These are phyloP conservation scores for Rhodotorula sp. DNA, from an alignment of 1,284 basidiomycete species.

Conservation along the genomic window DNA sequence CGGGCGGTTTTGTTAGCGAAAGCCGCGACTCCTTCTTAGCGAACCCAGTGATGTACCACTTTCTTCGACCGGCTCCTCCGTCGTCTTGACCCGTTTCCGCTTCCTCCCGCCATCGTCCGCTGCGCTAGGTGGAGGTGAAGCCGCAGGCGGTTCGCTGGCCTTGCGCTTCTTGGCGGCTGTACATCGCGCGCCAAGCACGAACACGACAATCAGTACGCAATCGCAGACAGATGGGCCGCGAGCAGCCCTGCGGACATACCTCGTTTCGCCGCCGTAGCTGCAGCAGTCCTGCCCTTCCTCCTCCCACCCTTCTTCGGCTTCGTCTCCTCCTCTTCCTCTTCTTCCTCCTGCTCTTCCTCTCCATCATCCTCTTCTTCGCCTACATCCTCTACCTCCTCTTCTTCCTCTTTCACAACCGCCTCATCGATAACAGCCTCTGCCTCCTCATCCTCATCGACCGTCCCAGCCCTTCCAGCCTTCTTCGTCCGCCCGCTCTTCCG, in stretches of 20 bases:
- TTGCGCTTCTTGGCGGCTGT: slow-evolving; percentile 11
- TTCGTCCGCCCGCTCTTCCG: not conserved
- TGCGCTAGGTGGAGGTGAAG: not conserved
- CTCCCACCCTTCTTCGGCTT: slow-evolving; percentile 3
- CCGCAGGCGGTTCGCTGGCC: slow-evolving; percentile 10
- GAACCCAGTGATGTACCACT: not conserved
- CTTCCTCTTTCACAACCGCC: not conserved
- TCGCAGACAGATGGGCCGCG: not conserved
- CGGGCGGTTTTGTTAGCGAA: not conserved
- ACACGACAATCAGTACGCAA: not conserved
- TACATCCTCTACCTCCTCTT: not conserved
- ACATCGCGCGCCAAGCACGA: too few relatives aligned
- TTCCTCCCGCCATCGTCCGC: slow-evolving; percentile 1
- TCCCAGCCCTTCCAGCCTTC: not conserved
- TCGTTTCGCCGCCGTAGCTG: slow-evolving; percentile 1
- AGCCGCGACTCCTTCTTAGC: not conserved
- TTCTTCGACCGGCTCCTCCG: slow-evolving; percentile 7
- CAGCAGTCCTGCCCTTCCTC: slow-evolving; percentile 7
- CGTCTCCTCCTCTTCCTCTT: slow-evolving; percentile 1
- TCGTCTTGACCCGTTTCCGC: slow-evolving; percentile 15
- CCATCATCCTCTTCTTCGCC: not conserved
- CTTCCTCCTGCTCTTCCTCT: slow-evolving; percentile 2
- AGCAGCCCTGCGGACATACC: not conserved
- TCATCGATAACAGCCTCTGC: not conserved
- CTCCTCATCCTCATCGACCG: not conserved